Evolutionary conservation across 1,139 yeast genomes (phyloP).

Genomic region (Zygosaccharomyces pseudobailii): DNA sequence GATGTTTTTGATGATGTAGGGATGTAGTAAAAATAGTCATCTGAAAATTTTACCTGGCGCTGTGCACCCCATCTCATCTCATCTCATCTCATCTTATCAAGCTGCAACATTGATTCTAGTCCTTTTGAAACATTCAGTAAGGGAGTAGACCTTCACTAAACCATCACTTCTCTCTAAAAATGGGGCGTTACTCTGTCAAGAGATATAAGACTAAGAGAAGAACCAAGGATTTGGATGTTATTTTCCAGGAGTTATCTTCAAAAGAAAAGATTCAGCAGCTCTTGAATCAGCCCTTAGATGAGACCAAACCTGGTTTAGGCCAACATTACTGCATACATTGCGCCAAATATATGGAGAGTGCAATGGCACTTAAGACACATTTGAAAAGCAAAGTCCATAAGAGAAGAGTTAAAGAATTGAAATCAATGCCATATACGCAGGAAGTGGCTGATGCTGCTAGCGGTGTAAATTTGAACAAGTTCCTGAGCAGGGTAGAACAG

Average conservation of each 20-base stretch:
- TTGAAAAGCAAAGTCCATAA: constrained; percentile 73
- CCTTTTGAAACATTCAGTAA: background rate
- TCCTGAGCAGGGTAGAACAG: constrained; percentile 56
- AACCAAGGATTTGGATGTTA: constrained; percentile 79
- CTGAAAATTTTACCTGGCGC: background rate
- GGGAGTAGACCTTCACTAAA: background rate
- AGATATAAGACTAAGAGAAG: constrained; percentile 78
- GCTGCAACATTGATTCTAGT: no score
- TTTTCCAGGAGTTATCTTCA: constrained; percentile 66
- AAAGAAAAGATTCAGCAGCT: constrained; percentile 58
- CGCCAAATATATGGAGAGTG: constrained; percentile 85
- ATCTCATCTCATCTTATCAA: constrained; percentile 1
- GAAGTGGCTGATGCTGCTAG: constrained; percentile 90
- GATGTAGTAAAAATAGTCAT: constrained; percentile 3
- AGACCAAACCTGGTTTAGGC: constrained; percentile 87
- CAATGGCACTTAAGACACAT: constrained; percentile 67
- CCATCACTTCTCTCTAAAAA: constrained; percentile 27
- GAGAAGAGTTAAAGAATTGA: constrained; percentile 73
- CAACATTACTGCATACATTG: constrained; percentile 93
- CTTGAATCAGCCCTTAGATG: constrained; percentile 82
- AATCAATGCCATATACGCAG: constrained; percentile 75
- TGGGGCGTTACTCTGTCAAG: constrained; percentile 85
- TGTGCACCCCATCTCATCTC: constrained; percentile 12
- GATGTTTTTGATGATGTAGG: background rate
- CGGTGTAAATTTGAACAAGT: constrained; percentile 69